These are phyloP conservation scores for Crepidotus variabilis DNA, from an alignment of 768 basidiomycete species.

Conservation along the genomic window DNA sequence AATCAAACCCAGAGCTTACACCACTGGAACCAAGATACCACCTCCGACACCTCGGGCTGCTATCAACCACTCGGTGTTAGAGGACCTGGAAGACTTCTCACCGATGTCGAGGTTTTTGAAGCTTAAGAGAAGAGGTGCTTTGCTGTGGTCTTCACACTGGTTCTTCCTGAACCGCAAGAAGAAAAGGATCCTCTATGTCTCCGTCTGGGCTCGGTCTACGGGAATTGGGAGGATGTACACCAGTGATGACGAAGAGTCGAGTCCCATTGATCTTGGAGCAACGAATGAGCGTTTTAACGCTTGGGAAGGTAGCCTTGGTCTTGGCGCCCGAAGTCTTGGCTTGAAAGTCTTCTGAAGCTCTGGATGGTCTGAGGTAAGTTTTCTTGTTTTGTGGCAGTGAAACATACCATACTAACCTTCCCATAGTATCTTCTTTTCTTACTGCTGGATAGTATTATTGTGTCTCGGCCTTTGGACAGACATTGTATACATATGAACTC, in stretches of 20 bases:
- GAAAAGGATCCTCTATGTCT: slow-evolving; percentile 90
- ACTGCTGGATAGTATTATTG: neutral
- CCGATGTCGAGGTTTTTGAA: slow-evolving; percentile 38
- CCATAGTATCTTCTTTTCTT: slow-evolving; percentile 17
- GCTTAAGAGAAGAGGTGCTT: slow-evolving; percentile 64
- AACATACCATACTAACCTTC: slow-evolving; percentile 9
- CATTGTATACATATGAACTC: slow-evolving; percentile 4
- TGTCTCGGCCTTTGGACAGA: neutral
- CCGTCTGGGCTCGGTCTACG: slow-evolving; percentile 83
- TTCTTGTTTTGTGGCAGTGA: neutral
- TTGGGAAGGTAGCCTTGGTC: slow-evolving; percentile 76
- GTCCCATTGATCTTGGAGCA: slow-evolving; percentile 11
- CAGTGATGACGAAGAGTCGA: slow-evolving; percentile 42
- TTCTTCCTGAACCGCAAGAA: slow-evolving; percentile 93
- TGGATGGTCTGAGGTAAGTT: slow-evolving; percentile 1
- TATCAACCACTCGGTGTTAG: slow-evolving; percentile 32
- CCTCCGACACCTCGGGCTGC: slow-evolving; percentile 36
- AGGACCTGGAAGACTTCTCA: slow-evolving; percentile 25
- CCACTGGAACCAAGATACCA: slow-evolving; percentile 33
- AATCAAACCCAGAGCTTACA: slow-evolving; percentile 34
- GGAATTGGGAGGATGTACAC: slow-evolving; percentile 50
- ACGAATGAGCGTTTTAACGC: slow-evolving; percentile 59
- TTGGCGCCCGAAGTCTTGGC: slow-evolving; percentile 81
- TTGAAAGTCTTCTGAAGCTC: slow-evolving; percentile 30
- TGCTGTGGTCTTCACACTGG: slow-evolving; percentile 96